A percentile compares a stretch with the other conserved stretches of the same genome.
Evolutionary conservation across 192 early-diverging fungal genomes (phyloP).

Genomic region (Coemansia sp.): DNA sequence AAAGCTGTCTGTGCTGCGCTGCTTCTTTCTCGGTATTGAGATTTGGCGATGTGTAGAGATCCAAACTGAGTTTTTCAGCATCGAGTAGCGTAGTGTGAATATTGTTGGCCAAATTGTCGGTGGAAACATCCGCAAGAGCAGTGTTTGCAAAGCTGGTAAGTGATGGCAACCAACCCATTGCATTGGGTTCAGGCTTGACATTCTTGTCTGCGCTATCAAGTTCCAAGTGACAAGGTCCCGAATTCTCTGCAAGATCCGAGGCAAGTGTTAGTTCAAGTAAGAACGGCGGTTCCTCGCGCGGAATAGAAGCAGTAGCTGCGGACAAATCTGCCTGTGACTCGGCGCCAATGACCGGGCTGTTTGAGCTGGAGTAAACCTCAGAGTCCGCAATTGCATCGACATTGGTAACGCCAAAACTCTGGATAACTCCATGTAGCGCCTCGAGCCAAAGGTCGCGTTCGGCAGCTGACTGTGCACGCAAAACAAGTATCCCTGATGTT

Average conservation of each 20-base stretch:
- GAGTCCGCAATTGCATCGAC: background rate
- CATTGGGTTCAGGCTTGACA: background rate
- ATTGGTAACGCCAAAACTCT: background rate
- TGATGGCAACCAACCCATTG: conserved; percentile 38
- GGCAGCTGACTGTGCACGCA: conserved; percentile 26
- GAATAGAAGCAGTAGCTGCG: background rate
- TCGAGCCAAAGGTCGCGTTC: conserved; percentile 32
- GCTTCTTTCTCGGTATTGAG: background rate
- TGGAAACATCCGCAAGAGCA: background rate
- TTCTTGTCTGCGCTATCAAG: background rate
- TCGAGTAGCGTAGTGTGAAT: background rate
- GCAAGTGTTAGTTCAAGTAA: conserved; percentile 8
- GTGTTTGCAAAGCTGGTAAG: conserved; percentile 11
- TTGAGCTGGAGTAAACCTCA: background rate
- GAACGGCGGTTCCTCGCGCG: background rate
- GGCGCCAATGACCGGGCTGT: background rate
- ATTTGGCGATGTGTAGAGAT: background rate
- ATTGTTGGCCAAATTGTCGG: background rate
- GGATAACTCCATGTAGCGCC: conserved; percentile 3
- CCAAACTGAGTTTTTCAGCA: background rate
- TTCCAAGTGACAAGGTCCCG: background rate
- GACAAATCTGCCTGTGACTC: background rate
- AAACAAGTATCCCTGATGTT: conserved; percentile 16
- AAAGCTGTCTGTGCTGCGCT: background rate
- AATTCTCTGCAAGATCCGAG: background rate